Evolutionary conservation across 2,329 filamentous ascomycete genomes (phyloP).

Genomic region (Colletotrichum destructivum): DNA sequence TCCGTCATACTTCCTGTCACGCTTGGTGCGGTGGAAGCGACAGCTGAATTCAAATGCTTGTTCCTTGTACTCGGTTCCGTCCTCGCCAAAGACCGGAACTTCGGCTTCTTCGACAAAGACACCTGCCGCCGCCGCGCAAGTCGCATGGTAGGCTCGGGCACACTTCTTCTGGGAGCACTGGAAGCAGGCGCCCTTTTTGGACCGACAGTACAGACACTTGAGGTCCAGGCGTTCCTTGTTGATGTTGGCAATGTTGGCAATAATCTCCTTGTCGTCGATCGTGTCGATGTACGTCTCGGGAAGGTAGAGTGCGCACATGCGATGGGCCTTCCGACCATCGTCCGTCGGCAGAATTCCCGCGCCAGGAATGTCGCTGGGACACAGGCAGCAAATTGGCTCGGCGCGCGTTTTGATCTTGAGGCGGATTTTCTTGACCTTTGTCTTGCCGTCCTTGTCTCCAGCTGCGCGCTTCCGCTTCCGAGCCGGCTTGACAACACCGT

Average conservation of each 20-base stretch:
- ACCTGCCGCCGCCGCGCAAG: constrained; percentile 91
- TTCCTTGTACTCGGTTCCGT: constrained; percentile 92
- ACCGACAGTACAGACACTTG: constrained; percentile 95
- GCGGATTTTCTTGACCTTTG: constrained; percentile 82
- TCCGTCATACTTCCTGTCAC: constrained; percentile 81
- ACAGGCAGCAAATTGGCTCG: constrained; percentile 89
- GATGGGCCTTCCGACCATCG: constrained; percentile 88
- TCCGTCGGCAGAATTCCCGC: constrained; percentile 90
- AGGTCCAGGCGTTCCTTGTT: constrained; percentile 90
- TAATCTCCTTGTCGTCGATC: constrained; percentile 78
- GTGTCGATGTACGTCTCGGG: constrained; percentile 90
- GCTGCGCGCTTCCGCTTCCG: constrained; percentile 77
- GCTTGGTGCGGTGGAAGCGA: constrained; percentile 91
- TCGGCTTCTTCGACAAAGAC: constrained; percentile 92
- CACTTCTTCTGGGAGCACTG: constrained; percentile 98
- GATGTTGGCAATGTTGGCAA: constrained; percentile 85
- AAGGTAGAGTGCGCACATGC: constrained; percentile 90
- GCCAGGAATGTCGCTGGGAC: constrained; percentile 89
- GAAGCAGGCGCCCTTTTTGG: constrained; percentile 95
- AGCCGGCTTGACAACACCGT: constrained; percentile 49
- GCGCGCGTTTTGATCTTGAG: constrained; percentile 80
- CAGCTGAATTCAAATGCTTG: constrained; percentile 95
- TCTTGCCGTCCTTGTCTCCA: constrained; percentile 60
- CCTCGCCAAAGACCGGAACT: constrained; percentile 88
- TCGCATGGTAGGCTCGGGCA: constrained; percentile 92